These are phyloP conservation scores for Saturnispora ahearnii DNA, from an alignment of 805 yeast species.

Conservation along the genomic window DNA sequence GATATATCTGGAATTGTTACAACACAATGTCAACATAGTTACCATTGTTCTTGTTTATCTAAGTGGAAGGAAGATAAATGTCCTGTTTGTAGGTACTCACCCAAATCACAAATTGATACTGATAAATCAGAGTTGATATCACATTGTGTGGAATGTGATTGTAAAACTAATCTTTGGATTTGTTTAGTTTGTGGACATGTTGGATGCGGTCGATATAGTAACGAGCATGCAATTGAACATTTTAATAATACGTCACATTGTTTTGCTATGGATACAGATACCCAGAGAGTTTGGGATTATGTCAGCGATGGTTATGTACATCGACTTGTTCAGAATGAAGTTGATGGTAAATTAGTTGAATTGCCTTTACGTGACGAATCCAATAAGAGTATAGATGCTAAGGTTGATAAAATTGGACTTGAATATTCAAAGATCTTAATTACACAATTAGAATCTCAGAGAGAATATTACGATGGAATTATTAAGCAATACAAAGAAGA, in stretches of 20 bases:
- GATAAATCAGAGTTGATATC: constrained; percentile 8
- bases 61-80: constrained; percentile 88
- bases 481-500: constrained; percentile 26
- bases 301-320: constrained; percentile 89
- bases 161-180: constrained; percentile 66
- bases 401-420: constrained; percentile 49
- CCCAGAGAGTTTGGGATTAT: constrained; percentile 92
- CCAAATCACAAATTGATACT: constrained; percentile 15
- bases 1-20: constrained; percentile 73
- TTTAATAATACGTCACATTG: constrained; percentile 73
- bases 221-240: constrained; percentile 79
- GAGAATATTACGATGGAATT: constrained; percentile 67
- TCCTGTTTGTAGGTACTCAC: constrained; percentile 83
- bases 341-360: constrained; percentile 86
- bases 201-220: constrained; percentile 87
- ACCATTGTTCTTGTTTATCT: constrained; percentile 79
- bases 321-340: constrained; percentile 70
- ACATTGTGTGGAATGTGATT: constrained; percentile 50
- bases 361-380: constrained; percentile 34
- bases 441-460: constrained; percentile 76
- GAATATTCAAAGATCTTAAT: constrained; percentile 75
- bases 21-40: constrained; percentile 87
- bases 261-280: constrained; percentile 77
- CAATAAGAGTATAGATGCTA: constrained; percentile 27
- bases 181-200: constrained; percentile 84